Conservation (phyloP, 208 protist genomes). For the Acanthamoeba healyi region DNA sequence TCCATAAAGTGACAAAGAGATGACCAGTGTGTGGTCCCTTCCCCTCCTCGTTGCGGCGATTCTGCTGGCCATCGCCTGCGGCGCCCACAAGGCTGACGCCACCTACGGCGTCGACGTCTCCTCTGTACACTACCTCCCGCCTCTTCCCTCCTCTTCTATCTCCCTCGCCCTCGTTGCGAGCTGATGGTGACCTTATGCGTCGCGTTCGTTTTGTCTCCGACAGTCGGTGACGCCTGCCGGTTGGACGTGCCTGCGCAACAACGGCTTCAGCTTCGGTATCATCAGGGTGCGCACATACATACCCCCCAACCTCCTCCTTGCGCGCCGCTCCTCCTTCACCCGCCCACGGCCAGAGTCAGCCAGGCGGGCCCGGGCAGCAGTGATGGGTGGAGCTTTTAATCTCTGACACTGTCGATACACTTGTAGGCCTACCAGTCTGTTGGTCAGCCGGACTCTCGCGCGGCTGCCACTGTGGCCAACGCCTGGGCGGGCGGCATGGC, state of each 20-base stretch:
- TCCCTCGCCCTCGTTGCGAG: too few species aligned
- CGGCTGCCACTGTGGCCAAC: background rate
- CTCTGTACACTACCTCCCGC: background rate
- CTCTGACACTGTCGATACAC: background rate
- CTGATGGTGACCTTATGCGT: too few species aligned
- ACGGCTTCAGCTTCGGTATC: slow-evolving; percentile 53
- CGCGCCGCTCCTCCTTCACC: too few species aligned
- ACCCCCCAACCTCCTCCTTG: too few species aligned
- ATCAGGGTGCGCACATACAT: too few species aligned
- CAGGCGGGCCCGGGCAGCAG: too few species aligned
- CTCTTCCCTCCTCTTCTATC: too few species aligned
- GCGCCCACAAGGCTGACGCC: background rate
- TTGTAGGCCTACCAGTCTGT: slow-evolving; percentile 7
- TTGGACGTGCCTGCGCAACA: slow-evolving; percentile 16
- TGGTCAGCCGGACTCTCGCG: background rate
- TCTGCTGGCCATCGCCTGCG: background rate
- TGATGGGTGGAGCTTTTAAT: background rate
- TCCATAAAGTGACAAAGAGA: background rate
- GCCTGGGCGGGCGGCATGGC: slow-evolving; percentile 58
- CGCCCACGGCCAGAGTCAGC: too few species aligned
- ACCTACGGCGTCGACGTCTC: slow-evolving; percentile 60
- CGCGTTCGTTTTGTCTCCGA: too few species aligned
- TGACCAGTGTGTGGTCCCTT: background rate
- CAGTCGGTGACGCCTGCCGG: background rate
- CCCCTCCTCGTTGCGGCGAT: background rate